Evolutionary conservation across 2,329 filamentous ascomycete genomes (phyloP), one percentile per base, ranked within the genome.

Genomic region (Gaeumannomyces tritici): DNA sequence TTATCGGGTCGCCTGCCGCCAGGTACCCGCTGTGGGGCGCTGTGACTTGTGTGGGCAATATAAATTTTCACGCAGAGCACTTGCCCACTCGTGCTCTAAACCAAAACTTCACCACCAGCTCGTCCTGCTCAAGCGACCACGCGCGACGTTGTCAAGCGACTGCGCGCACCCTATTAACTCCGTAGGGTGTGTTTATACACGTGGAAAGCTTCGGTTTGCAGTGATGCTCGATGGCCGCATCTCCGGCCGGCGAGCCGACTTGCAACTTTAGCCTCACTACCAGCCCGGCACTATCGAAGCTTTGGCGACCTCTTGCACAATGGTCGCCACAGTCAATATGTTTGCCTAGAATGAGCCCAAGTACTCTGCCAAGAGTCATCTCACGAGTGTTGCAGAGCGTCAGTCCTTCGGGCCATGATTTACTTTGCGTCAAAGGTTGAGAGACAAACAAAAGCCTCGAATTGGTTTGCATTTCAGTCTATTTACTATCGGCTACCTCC

Each of bases 301-400:
- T 92, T 91, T 90, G 78, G 81, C 81, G 87, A 82, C 76, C 80
- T 79, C 79, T 66, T 80, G 74, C 57, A 58, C 67, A 61, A 84
- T 91, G 87, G 85, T 88, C 87, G n/a, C 80, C 73, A 89, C 82
- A 91, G 90, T 93, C 90, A 93, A 93, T 86, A 86, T 85, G 89
- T 77, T 35, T 84, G 89, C 90, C 90, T 85, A 93, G 80, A 93
- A 72, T 73, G 82, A 89, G 78, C 83, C 82, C 77, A 87, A 86
- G 81, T 82, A 89, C 87, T 85, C 88, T 90, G 87, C 89, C 89
- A 91, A 91, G 88, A 85, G 87, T 88, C 81, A 86, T 90, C 82
- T 89, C 91, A 89, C 87, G 85, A 89, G 90, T 93, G 90, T 93
- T 93, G 90, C 90, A 92, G 86, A 84, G 81, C 89, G 79, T 83